Evolutionary conservation across 306 rosid genomes (phyloP).

Genomic region (Sesbania bispinosa): DNA sequence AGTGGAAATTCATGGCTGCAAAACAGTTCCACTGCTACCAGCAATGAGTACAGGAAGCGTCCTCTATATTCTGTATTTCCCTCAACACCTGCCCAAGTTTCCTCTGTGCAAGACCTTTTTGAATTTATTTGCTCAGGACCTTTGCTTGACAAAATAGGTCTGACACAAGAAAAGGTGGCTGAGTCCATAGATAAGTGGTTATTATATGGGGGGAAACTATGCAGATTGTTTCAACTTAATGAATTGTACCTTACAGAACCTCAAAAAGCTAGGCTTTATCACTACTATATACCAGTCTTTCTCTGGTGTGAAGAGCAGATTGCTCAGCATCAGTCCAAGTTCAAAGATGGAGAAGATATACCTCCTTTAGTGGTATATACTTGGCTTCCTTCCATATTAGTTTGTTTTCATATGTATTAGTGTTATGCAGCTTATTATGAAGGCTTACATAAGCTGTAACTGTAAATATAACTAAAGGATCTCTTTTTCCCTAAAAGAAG

Average conservation of each 20-base stretch:
- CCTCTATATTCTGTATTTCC: slow-evolving; percentile 51
- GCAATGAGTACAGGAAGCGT: slow-evolving; percentile 35
- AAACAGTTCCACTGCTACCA: slow-evolving; percentile 31
- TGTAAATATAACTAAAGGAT: not conserved
- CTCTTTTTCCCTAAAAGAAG: not conserved
- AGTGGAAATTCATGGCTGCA: slow-evolving; percentile 71
- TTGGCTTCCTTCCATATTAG: not conserved
- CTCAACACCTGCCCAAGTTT: slow-evolving; percentile 59
- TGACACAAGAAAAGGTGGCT: slow-evolving; percentile 50
- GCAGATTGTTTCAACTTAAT: slow-evolving; percentile 71
- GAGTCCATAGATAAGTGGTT: slow-evolving; percentile 86
- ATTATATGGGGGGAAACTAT: slow-evolving; percentile 51
- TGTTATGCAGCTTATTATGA: not conserved
- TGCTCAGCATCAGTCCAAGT: slow-evolving; percentile 52
- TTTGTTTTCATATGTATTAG: not conserved
- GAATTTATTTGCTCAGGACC: slow-evolving; percentile 87
- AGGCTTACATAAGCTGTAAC: not conserved
- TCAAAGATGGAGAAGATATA: slow-evolving; percentile 65
- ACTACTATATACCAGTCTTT: slow-evolving; percentile 86
- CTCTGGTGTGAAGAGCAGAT: slow-evolving; percentile 87
- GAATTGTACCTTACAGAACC: slow-evolving; percentile 61
- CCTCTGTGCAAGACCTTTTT: slow-evolving; percentile 69
- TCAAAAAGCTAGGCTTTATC: slow-evolving; percentile 88
- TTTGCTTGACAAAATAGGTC: slow-evolving; percentile 60
- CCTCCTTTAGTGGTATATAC: slow-evolving; percentile 78